Evolutionary conservation across 495 filamentous ascomycete species (phyloP).

Genomic region (Clavariopsis aquatica): DNA sequence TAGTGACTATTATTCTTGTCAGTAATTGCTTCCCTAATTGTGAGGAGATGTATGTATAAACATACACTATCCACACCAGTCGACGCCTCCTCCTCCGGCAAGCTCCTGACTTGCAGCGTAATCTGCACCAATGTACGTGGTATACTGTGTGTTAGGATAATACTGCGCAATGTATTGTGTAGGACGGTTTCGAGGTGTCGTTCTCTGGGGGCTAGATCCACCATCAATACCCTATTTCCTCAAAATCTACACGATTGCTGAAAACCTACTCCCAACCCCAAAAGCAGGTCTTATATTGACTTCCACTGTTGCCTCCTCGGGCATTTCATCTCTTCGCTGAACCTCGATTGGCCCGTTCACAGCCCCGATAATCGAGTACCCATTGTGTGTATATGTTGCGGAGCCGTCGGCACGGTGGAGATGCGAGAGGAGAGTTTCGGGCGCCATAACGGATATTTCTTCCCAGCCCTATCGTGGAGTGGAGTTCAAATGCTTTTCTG

Average conservation of each 20-base stretch:
- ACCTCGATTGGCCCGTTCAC: slow-evolving; percentile 95
- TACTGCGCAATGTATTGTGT: slow-evolving; percentile 64
- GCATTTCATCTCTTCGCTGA: slow-evolving; percentile 77
- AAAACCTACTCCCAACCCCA: slow-evolving; percentile 72
- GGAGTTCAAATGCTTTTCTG: too few relatives aligned
- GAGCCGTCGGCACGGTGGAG: slow-evolving; percentile 84
- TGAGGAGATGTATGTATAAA: neutral
- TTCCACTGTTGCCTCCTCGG: slow-evolving; percentile 87
- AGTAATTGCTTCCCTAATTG: neutral
- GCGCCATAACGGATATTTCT: too few relatives aligned
- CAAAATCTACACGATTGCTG: slow-evolving; percentile 6
- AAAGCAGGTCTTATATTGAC: slow-evolving; percentile 82
- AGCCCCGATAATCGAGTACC: slow-evolving; percentile 77
- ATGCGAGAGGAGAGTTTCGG: slow-evolving; percentile 30
- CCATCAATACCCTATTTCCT: slow-evolving; percentile 43
- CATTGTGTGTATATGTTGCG: slow-evolving; percentile 73
- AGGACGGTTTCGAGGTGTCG: slow-evolving; percentile 72
- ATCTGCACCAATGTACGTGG: slow-evolving; percentile 71
- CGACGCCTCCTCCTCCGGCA: slow-evolving; percentile 47
- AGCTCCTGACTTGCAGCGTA: slow-evolving; percentile 69
- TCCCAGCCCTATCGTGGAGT: too few relatives aligned
- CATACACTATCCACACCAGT: slow-evolving; percentile 18
- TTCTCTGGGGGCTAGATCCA: slow-evolving; percentile 62
- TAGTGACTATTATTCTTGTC: slow-evolving; percentile 61
- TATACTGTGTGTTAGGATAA: slow-evolving; percentile 68